phyloP scores from a whole-genome alignment of 148 eudicot species.

The Rhododendron molle region DNA sequence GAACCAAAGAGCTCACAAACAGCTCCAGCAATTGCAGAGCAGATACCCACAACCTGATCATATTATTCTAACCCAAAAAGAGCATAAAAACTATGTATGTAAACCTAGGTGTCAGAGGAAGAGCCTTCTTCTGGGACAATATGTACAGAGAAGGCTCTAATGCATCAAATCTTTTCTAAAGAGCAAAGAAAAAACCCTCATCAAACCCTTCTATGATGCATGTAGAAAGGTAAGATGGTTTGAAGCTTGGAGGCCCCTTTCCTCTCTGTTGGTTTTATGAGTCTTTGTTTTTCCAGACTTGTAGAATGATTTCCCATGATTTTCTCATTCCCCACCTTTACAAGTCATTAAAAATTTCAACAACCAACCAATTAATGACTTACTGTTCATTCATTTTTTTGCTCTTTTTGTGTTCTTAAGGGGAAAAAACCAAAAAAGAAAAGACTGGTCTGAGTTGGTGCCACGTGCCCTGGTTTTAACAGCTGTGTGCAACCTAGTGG shows the following conservation, averaged over 20 bases:
- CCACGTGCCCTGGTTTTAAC: conserved; percentile 10
- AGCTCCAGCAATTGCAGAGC: conserved; percentile 64
- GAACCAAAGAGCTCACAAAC: conserved; percentile 74
- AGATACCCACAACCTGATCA: conserved; percentile 62
- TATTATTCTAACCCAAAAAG: conserved; percentile 14
- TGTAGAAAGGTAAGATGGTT: not conserved
- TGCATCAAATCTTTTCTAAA: not conserved
- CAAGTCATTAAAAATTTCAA: not conserved
- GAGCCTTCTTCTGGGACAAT: conserved; percentile 15
- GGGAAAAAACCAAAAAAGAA: not conserved
- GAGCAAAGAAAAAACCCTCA: not conserved
- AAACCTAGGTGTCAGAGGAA: not conserved
- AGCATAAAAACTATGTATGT: not conserved
- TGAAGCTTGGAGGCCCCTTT: not conserved
- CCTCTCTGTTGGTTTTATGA: not conserved
- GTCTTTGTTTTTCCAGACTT: not conserved
- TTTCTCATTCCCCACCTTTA: conserved; percentile 18
- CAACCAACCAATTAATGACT: conserved; percentile 6
- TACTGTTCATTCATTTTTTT: conserved; percentile 3
- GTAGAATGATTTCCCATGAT: conserved; percentile 10
- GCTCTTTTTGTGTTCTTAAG: not conserved
- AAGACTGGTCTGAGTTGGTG: not conserved
- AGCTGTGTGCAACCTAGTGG: not conserved
- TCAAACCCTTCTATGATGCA: conserved; percentile 14
- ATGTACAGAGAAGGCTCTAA: conserved; percentile 7